Conservation (phyloP, 2,329 filamentous ascomycete species). For the Aspergillus oerlinghausenensis region DNA sequence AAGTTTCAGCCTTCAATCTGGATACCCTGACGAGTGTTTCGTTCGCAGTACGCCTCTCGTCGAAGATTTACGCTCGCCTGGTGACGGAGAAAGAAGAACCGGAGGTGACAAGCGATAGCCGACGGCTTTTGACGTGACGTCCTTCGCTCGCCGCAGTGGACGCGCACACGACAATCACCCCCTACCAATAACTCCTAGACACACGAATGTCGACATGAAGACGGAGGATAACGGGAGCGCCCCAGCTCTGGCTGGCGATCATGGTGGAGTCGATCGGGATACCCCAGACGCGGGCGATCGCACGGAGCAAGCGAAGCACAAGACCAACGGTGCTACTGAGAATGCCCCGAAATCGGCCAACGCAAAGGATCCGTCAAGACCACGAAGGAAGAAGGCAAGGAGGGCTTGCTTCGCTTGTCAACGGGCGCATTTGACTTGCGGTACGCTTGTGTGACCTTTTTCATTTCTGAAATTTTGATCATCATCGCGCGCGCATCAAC, state of each 20-base stretch:
- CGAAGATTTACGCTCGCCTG: background rate
- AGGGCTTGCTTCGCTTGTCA: constrained; percentile 96
- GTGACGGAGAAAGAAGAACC: background rate
- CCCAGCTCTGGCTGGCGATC: constrained; percentile 33
- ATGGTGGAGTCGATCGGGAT: constrained; percentile 35
- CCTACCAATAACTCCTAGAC: background rate
- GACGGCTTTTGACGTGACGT: background rate
- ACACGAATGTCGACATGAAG: constrained; percentile 25
- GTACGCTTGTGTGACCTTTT: constrained; percentile 57
- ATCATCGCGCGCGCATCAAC: constrained; percentile 5
- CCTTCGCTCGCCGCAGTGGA: background rate
- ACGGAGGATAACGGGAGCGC: constrained; percentile 29
- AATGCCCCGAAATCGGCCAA: constrained; percentile 60
- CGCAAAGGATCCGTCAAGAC: constrained; percentile 84
- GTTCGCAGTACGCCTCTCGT: constrained; percentile 3
- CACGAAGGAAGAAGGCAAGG: constrained; percentile 90
- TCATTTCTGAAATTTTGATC: constrained; percentile 6
- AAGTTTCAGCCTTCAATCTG: constrained; percentile 10
- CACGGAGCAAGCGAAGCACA: constrained; percentile 36
- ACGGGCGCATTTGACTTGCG: constrained; percentile 93
- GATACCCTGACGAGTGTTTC: constrained; percentile 8
- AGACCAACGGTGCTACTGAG: constrained; percentile 49
- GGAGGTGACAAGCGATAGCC: background rate
- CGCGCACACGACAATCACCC: background rate
- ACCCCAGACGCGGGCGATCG: constrained; percentile 33